Evolutionary conservation across 2,329 filamentous ascomycete species (phyloP).

Genomic region (Fusarium sp.): DNA sequence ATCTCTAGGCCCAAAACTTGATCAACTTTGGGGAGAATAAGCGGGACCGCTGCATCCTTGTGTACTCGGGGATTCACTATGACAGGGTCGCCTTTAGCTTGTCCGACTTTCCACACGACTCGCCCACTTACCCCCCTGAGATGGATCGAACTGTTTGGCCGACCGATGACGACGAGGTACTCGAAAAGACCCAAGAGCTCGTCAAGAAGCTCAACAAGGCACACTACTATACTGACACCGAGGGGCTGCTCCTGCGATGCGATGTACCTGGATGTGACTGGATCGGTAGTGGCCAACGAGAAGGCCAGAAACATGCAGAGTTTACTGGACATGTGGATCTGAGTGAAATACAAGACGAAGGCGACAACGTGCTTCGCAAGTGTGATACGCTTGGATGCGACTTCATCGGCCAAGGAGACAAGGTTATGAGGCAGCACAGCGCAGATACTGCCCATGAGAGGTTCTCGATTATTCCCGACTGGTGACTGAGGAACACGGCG

Average conservation of each 20-base stretch:
- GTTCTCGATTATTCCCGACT: constrained; percentile 57
- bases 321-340: constrained; percentile 72
- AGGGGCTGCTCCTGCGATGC: constrained; percentile 82
- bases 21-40: constrained; percentile 81
- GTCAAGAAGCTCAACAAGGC: constrained; percentile 74
- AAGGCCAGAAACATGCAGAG: constrained; percentile 72
- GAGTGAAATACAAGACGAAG: constrained; percentile 81
- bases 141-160: constrained; percentile 76
- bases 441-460: constrained; percentile 69
- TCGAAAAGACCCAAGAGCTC: constrained; percentile 75
- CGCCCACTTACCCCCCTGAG: constrained; percentile 73
- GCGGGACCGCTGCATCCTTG: constrained; percentile 78
- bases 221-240: constrained; percentile 91
- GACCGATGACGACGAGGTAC: constrained; percentile 71
- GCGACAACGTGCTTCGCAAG: constrained; percentile 79
- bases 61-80: constrained; percentile 95
- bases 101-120: constrained; percentile 68
- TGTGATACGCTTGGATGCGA: constrained; percentile 76
- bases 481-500: constrained; percentile 31
- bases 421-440: constrained; percentile 69
- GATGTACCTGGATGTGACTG: constrained; percentile 74
- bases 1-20: constrained; percentile 51
- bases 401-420: constrained; percentile 75
- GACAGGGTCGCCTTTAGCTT: constrained; percentile 85
- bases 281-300: constrained; percentile 75